These are phyloP conservation scores for Polytrichum commune DNA, from an alignment of 225 moss, liverwort and hornwort genomes.

Conservation along the genomic window DNA sequence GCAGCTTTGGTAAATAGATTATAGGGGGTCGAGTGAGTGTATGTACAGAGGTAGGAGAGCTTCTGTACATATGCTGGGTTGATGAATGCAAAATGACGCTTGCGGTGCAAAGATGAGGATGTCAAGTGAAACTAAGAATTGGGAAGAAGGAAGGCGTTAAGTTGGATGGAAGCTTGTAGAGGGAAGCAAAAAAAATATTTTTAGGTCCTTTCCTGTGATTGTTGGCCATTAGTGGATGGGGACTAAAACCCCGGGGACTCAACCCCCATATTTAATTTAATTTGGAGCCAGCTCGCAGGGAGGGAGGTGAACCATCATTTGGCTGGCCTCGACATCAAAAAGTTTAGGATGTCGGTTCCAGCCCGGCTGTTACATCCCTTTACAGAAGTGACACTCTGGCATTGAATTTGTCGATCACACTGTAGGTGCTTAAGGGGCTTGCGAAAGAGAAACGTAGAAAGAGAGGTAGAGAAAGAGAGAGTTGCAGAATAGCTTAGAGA, in stretches of 20 bases:
- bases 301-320: not conserved
- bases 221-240: slow-evolving; percentile 1
- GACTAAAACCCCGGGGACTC: not conserved
- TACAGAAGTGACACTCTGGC: slow-evolving; percentile 29
- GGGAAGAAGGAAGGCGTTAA: not conserved
- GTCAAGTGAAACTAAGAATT: not conserved
- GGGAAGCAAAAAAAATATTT: not conserved
- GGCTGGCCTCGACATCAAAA: slow-evolving; percentile 20
- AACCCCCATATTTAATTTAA: not conserved
- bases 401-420: slow-evolving; percentile 17
- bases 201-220: slow-evolving; percentile 8
- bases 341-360: slow-evolving; percentile 23
- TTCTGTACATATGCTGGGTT: slow-evolving; percentile 12
- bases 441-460: not conserved
- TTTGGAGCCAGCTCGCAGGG: slow-evolving; percentile 1
- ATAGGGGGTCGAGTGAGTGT: not conserved
- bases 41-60: slow-evolving; percentile 10
- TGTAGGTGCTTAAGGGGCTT: slow-evolving; percentile 2
- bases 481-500: not conserved
- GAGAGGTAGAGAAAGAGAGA: not conserved
- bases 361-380: slow-evolving; percentile 19
- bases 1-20: not conserved
- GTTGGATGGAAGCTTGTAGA: not conserved
- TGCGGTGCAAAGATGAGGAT: not conserved
- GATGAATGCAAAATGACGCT: not conserved